Evolutionary conservation across 495 filamentous ascomycete species (phyloP).

Genomic region (Penicillium samsonianum): DNA sequence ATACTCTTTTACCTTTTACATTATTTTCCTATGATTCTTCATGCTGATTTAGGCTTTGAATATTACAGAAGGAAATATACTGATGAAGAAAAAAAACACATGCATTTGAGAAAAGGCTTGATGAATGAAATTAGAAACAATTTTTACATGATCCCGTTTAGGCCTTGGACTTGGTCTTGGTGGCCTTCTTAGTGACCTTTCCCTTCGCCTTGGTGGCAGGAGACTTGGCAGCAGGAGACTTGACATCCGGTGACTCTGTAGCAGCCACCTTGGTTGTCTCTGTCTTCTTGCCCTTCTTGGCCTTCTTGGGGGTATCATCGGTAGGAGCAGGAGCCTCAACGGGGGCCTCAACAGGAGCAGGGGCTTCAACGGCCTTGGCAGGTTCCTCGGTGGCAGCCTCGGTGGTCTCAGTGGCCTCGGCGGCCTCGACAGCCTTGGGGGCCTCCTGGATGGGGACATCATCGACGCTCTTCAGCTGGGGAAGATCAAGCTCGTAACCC

Average conservation of each 20-base stretch:
- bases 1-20: background rate
- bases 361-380: slow-evolving; percentile 34
- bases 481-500: slow-evolving; percentile 82
- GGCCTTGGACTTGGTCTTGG: slow-evolving; percentile 40
- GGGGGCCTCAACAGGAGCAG: slow-evolving; percentile 18
- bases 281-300: slow-evolving; percentile 40
- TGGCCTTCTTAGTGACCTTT: slow-evolving; percentile 36
- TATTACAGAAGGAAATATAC: background rate
- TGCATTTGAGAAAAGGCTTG: slow-evolving; percentile 22
- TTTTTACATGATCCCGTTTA: slow-evolving; percentile 33
- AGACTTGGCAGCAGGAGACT: slow-evolving; percentile 30
- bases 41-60: background rate
- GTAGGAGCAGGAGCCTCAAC: slow-evolving; percentile 27
- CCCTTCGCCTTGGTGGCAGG: slow-evolving; percentile 28
- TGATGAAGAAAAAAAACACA: background rate
- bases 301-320: slow-evolving; percentile 42
- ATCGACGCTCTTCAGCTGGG: slow-evolving; percentile 68
- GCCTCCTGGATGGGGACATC: slow-evolving; percentile 51
- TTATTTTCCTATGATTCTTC: background rate
- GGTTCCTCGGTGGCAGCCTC: slow-evolving; percentile 33
- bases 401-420: slow-evolving; percentile 10
- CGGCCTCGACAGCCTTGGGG: slow-evolving; percentile 32
- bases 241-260: slow-evolving; percentile 24
- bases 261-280: slow-evolving; percentile 30
- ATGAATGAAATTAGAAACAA: slow-evolving; percentile 21